Percentiles rank a stretch among this genome's conserved stretches.
Evolutionary conservation across 129 eudicot species (phyloP).

Genomic region (Tagetes patula): DNA sequence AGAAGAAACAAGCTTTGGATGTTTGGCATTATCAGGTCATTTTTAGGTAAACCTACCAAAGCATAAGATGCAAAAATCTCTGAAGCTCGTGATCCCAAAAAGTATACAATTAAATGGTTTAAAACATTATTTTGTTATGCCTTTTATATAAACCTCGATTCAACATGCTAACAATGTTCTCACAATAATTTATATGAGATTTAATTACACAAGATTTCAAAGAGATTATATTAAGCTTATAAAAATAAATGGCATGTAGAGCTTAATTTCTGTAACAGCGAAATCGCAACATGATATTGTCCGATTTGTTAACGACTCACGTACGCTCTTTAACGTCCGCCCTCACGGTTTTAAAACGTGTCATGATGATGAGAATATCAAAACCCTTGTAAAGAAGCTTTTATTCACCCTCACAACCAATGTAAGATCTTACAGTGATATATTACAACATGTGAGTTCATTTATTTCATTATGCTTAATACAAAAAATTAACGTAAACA

Average conservation of each 20-base stretch:
- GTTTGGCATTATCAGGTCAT: conserved; percentile 8
- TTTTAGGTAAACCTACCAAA: background rate
- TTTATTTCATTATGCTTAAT: background rate
- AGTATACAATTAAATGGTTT: background rate
- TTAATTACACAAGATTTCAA: background rate
- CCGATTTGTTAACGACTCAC: too few relatives aligned
- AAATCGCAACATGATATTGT: too few relatives aligned
- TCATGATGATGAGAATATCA: too few relatives aligned
- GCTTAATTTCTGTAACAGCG: background rate
- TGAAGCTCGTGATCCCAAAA: background rate
- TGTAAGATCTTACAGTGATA: too few relatives aligned
- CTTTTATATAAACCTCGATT: background rate
- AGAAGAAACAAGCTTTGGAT: background rate
- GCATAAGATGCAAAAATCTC: background rate
- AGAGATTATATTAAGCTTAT: background rate
- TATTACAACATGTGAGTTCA: background rate
- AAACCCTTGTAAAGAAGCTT: too few relatives aligned
- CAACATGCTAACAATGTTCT: background rate
- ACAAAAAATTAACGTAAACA: too few relatives aligned
- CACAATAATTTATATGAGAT: background rate
- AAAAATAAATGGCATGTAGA: background rate
- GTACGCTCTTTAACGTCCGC: too few relatives aligned
- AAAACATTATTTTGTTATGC: background rate
- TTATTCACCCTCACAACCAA: too few relatives aligned
- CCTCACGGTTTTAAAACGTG: too few relatives aligned